Percentiles rank a stretch among this genome's conserved stretches.
Evolutionary conservation across 225 moss, liverwort and hornwort genomes (phyloP).

Genomic region (Antitrichia curtipendula): DNA sequence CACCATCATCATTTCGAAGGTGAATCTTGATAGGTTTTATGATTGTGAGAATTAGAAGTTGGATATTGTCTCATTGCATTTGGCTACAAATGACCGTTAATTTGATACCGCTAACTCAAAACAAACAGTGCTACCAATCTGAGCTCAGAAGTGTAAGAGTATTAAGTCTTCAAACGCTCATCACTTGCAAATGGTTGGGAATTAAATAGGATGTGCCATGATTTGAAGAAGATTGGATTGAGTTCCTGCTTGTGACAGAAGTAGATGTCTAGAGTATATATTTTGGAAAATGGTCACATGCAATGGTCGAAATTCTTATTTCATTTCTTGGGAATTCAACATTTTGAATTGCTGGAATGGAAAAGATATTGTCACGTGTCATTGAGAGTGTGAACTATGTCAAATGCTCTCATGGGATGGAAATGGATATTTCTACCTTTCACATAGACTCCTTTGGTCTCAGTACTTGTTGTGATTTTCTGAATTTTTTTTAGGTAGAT

Average conservation of each 20-base stretch:
- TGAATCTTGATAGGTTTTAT: not conserved
- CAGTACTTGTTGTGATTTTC: too few relatives aligned
- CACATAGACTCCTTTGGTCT: too few relatives aligned
- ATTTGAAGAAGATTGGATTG: not conserved
- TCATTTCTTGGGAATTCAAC: not conserved
- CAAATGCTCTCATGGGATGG: not conserved
- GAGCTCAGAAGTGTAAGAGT: not conserved
- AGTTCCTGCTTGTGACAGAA: not conserved
- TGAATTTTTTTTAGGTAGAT: too few relatives aligned
- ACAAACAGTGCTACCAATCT: not conserved
- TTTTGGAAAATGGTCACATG: not conserved
- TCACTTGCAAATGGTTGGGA: not conserved
- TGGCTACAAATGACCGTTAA: not conserved
- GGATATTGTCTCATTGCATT: not conserved
- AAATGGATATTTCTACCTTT: not conserved
- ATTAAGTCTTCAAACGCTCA: not conserved
- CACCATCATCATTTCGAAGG: not conserved
- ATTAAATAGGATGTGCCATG: not conserved
- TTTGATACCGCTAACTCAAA: not conserved
- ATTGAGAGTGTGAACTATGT: not conserved
- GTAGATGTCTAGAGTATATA: not conserved
- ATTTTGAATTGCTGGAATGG: too few relatives aligned
- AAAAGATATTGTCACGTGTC: accelerated
- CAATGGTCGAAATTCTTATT: not conserved
- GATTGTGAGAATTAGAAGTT: not conserved